Evolutionary conservation across 805 yeast genomes (phyloP).

Genomic region (Candida tallmaniae): DNA sequence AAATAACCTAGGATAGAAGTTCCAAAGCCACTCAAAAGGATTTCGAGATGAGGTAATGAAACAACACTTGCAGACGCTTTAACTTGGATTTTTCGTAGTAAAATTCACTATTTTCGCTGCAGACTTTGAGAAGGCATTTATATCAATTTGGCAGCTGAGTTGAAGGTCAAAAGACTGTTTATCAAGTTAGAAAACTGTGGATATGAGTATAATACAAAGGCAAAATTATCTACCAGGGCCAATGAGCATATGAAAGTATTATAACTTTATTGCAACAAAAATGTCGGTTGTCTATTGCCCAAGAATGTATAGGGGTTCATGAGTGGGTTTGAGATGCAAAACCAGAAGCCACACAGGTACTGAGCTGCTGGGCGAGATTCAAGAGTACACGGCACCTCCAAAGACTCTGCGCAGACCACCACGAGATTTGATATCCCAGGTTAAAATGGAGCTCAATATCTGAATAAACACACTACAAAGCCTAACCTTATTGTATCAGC

Average conservation of each 20-base stretch:
- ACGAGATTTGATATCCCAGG: too few relatives aligned
- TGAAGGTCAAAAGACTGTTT: conserved; percentile 25
- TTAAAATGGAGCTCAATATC: too few relatives aligned
- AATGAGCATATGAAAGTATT: conserved; percentile 27
- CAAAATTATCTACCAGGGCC: conserved; percentile 32
- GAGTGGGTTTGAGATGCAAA: conserved; percentile 3
- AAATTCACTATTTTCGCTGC: too few relatives aligned
- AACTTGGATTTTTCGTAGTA: conserved; percentile 27
- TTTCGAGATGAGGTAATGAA: conserved; percentile 29
- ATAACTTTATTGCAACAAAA: conserved; percentile 26
- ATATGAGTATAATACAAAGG: conserved; percentile 26
- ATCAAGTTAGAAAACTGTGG: conserved; percentile 28
- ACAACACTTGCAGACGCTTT: conserved; percentile 20
- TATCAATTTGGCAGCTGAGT: conserved; percentile 18
- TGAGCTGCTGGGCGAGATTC: conserved; percentile 21
- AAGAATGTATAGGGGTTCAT: conserved; percentile 17
- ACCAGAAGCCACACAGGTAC: conserved; percentile 2
- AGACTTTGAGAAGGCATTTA: conserved; percentile 25
- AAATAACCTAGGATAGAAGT: too few relatives aligned
- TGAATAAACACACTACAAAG: too few relatives aligned
- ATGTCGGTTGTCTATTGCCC: conserved; percentile 21
- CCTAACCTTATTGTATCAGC: conserved; percentile 29
- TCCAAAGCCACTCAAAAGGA: too few relatives aligned
- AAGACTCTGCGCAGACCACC: conserved; percentile 28
- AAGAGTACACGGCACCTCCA: conserved; percentile 21